Evolutionary conservation across 805 yeast species (phyloP).

Genomic region (Pichia californica): DNA sequence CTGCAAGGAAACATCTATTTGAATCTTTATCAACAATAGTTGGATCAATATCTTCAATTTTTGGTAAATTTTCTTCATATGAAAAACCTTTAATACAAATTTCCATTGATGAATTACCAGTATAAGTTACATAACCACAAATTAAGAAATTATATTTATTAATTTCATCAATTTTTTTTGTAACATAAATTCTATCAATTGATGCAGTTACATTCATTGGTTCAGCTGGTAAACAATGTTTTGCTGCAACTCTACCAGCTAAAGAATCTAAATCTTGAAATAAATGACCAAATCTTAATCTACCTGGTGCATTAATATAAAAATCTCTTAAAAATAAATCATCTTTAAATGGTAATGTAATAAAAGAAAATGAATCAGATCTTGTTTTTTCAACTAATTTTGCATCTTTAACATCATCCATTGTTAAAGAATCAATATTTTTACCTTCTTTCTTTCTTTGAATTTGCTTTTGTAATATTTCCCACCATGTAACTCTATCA

Average conservation of each 20-base stretch:
- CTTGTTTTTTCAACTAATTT: conserved; percentile 68
- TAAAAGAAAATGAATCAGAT: conserved; percentile 65
- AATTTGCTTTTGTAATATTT: conserved; percentile 69
- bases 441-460: conserved; percentile 69
- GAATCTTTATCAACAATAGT: conserved; percentile 44
- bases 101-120: conserved; percentile 94
- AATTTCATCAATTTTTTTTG: conserved; percentile 76
- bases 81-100: conserved; percentile 86
- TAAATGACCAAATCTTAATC: conserved; percentile 85
- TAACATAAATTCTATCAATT: conserved; percentile 85
- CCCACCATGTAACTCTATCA: conserved; percentile 73
- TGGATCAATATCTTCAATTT: conserved; percentile 37
- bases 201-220: conserved; percentile 95
- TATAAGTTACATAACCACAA: conserved; percentile 92
- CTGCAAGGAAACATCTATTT: conserved; percentile 72
- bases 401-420: conserved; percentile 66
- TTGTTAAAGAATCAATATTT: conserved; percentile 61
- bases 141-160: conserved; percentile 67
- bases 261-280: conserved; percentile 92
- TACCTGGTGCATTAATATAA: conserved; percentile 85
- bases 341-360: conserved; percentile 74
- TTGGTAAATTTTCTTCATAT: conserved; percentile 49
- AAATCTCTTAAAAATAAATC: conserved; percentile 80
- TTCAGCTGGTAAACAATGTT: conserved; percentile 91
- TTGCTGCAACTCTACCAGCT: conserved; percentile 89